Evolutionary conservation across 106 monocot species (phyloP).

Genomic region (Acorus calamus): DNA sequence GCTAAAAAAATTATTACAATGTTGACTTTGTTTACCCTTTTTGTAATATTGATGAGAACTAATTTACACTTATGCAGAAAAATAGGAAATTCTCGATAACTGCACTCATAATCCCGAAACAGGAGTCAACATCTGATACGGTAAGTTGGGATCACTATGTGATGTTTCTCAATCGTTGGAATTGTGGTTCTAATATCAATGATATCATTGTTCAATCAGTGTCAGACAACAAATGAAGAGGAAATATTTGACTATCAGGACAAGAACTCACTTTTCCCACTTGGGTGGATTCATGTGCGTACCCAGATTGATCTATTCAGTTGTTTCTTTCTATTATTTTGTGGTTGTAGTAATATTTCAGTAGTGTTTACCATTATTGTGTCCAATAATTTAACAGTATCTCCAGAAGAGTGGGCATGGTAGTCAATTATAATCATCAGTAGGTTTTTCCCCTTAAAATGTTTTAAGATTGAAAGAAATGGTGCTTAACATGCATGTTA

Average conservation of each 20-base stretch:
- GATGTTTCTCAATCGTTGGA: not conserved
- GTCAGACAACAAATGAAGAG: conserved; percentile 94
- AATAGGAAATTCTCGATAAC: conserved; percentile 81
- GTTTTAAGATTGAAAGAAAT: too few species aligned
- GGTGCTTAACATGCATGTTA: too few species aligned
- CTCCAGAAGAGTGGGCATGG: too few species aligned
- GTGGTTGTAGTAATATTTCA: not conserved
- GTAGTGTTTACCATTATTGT: not conserved
- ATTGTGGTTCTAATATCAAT: conserved; percentile 7
- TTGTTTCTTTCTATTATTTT: not conserved
- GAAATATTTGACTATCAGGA: conserved; percentile 98
- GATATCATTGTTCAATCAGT: conserved; percentile 31
- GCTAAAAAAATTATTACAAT: not conserved
- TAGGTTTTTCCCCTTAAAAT: too few species aligned
- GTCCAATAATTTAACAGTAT: too few species aligned
- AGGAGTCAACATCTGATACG: conserved; percentile 83
- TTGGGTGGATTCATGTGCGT: conserved; percentile 99
- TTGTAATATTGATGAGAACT: too few species aligned
- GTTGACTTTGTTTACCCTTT: not conserved
- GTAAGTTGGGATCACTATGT: conserved; percentile 30
- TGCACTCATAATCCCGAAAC: conserved; percentile 86
- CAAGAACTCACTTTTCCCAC: conserved; percentile 83
- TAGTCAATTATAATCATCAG: too few species aligned
- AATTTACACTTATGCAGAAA: conserved; percentile 39
- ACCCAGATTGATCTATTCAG: too few species aligned